These are phyloP conservation scores for Sphaerobolus stellatus DNA, from an alignment of 1,284 basidiomycete species.

Conservation along the genomic window DNA sequence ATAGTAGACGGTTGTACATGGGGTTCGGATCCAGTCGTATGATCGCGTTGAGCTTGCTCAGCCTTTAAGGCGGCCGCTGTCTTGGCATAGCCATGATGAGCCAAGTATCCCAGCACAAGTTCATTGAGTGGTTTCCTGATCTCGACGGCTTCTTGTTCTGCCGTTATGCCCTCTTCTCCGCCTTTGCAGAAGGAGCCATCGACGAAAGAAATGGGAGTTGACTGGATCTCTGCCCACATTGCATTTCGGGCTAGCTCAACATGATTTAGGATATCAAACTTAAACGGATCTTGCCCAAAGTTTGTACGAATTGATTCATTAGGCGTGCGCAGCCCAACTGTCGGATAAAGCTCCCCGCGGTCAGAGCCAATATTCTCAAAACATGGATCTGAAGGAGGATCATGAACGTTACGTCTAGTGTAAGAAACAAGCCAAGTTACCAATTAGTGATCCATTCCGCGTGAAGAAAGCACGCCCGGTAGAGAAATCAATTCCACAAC, in stretches of 20 bases:
- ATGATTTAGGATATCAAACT: conserved; percentile 83
- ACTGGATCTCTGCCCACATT: conserved; percentile 64
- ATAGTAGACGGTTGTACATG: conserved; percentile 17
- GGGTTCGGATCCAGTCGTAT: neutral
- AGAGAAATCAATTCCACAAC: conserved; percentile 88
- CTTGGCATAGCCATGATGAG: conserved; percentile 75
- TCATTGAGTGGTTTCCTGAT: conserved; percentile 47
- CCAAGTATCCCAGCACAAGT: conserved; percentile 75
- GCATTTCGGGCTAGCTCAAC: conserved; percentile 63
- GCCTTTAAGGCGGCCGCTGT: conserved; percentile 67
- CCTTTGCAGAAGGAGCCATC: conserved; percentile 8
- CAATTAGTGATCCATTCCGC: conserved; percentile 79
- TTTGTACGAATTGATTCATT: conserved; percentile 77
- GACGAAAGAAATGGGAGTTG: conserved; percentile 42
- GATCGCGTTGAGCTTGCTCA: conserved; percentile 37
- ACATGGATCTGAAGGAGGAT: conserved; percentile 49
- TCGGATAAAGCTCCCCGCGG: conserved; percentile 70
- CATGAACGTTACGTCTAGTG: neutral
- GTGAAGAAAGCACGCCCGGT: conserved; percentile 82
- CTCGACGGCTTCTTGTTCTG: conserved; percentile 20
- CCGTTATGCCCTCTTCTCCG: conserved; percentile 10
- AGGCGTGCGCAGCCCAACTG: conserved; percentile 80
- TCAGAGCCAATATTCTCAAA: conserved; percentile 73
- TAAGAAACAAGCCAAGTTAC: conserved; percentile 52
- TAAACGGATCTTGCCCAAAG: conserved; percentile 83